Base-by-base conservation (phyloP, 495 filamentous ascomycete genomes). In the Trichoderma virens region DNA sequence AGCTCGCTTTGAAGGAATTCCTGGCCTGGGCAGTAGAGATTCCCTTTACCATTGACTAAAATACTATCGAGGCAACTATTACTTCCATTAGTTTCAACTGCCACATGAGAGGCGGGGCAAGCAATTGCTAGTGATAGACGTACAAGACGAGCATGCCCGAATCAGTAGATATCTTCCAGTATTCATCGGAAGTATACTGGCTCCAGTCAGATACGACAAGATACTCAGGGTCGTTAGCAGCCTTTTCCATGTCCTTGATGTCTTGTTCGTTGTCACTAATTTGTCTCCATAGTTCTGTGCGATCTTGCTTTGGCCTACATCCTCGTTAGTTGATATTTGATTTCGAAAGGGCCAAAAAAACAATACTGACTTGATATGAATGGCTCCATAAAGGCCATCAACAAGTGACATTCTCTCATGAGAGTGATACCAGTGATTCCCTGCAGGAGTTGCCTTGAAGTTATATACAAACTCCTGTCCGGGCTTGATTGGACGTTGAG, bases 91-190 rank as follows among this genome's bases (percentile, higher is more conserved):
- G 38, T 41, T 18, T 18, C 4, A 41, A 16, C 8, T 16, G 38
- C 4, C 34, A 41, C 3, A 18, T 16, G 2, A 41, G 2, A 41
- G 38, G 38, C 18, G 38, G 5, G 3, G 18, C 18, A 41, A 41
- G 38, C 6, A 41, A 41, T 16, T 11, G 38, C 6, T 11, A 18
- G 20, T 8, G 18, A 23, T 20, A 8, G 8, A 47, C 43, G 8
- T 47, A 47, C 43, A 47, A 47, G n/a, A 47, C n/a, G 1, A 47
- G 43, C 18, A 47, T 20, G 1, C 43, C 43, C 4, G 43, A 47
- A 47, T 47, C 43, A 47, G 43, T 47, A 8, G 43, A 47, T 47
- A 47, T 47, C 18, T 47, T 47, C 43, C 43, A 47, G 20, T 47
- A 47, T 9, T 47, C 43, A 2, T 47, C 43, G n/a, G 43, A 47